phyloP scores from a whole-genome alignment of 2,329 filamentous ascomycete species.

The Xylariales sp. region DNA sequence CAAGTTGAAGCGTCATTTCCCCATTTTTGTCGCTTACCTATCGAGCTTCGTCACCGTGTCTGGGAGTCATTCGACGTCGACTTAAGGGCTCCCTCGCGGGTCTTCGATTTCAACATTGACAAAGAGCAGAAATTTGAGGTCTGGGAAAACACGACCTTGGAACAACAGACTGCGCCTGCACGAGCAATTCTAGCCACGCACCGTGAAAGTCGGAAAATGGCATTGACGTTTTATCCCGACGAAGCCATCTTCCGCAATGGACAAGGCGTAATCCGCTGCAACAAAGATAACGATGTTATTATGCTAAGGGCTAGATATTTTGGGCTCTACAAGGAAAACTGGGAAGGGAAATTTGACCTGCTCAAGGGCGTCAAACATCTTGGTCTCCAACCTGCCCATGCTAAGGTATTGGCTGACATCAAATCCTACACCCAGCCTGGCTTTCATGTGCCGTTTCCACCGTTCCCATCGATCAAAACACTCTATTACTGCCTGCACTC shows the following conservation, averaged over 20 bases:
- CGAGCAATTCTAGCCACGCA: conserved; percentile 25
- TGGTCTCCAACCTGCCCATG: background rate
- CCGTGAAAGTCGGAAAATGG: conserved; percentile 28
- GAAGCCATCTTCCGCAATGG: conserved; percentile 16
- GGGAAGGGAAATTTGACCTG: background rate
- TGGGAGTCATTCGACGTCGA: conserved; percentile 31
- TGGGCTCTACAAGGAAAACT: background rate
- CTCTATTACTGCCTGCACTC: conserved; percentile 16
- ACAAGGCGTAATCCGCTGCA: conserved; percentile 20
- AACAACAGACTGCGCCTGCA: conserved; percentile 24
- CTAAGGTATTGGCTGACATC: conserved; percentile 6
- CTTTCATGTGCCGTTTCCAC: background rate
- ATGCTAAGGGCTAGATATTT: conserved; percentile 6
- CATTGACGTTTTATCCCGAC: conserved; percentile 27
- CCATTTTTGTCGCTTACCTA: conserved; percentile 28
- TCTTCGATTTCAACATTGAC: conserved; percentile 16
- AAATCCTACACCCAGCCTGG: conserved; percentile 14
- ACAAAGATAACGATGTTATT: conserved; percentile 25
- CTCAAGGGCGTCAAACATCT: background rate
- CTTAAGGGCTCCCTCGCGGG: conserved; percentile 21
- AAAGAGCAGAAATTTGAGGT: conserved; percentile 4
- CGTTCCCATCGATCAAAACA: conserved; percentile 9
- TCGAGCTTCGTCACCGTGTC: conserved; percentile 29
- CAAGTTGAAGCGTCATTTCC: conserved; percentile 21
- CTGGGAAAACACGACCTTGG: conserved; percentile 16